These are phyloP conservation scores for Pulicaria dysenterica DNA, from an alignment of 129 eudicot genomes.

Conservation along the genomic window DNA sequence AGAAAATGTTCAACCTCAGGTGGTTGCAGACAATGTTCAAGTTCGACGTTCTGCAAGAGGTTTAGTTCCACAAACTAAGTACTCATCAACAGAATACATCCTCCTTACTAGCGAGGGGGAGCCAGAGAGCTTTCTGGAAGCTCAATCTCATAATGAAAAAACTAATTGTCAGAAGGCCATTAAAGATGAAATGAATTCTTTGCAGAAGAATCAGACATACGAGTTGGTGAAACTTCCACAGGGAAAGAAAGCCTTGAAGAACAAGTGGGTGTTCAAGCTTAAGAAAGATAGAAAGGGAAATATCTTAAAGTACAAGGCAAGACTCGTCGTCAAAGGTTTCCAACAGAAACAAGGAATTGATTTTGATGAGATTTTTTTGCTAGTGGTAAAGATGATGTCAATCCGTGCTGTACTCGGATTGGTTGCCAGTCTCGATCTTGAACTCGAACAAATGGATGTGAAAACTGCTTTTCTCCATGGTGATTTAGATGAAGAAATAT, in stretches of 20 bases:
- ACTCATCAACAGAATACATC: neutral
- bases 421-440: neutral
- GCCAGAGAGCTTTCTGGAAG: too few species aligned
- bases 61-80: constrained; percentile 1
- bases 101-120: too few species aligned
- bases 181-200: constrained; percentile 1
- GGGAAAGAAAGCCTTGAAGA: constrained; percentile 4
- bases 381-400: neutral
- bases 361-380: neutral
- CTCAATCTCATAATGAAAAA: neutral
- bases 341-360: neutral
- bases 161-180: neutral
- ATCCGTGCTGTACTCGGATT: neutral
- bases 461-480: too few species aligned
- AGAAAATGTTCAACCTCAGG: neutral
- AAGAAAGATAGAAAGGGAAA: neutral
- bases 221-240: constrained; percentile 1
- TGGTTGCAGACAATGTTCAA: neutral
- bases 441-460: too few species aligned
- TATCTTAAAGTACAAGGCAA: neutral
- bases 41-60: neutral
- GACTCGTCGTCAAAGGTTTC: neutral
- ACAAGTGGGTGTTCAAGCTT: neutral
- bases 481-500: too few species aligned
- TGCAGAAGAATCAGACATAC: neutral